A percentile compares a stretch with the other conserved stretches of the same genome.
Conservation (phyloP, 2,329 filamentous ascomycete genomes). For the Parastagonospora avenae region DNA sequence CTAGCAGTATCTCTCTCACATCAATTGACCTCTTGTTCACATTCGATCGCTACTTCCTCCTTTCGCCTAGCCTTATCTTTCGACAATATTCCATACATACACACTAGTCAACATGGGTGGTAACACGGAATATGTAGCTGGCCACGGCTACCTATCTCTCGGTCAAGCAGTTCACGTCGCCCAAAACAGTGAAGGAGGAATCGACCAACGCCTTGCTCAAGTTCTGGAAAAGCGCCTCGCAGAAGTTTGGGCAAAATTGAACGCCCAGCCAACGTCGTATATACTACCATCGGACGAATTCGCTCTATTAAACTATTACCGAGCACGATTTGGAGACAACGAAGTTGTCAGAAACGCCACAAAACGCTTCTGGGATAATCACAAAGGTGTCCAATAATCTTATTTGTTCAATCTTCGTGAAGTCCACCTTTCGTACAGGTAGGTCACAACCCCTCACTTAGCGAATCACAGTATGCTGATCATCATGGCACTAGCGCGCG, state of each 20-base stretch:
- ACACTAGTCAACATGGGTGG: conserved; percentile 46
- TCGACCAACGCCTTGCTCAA: conserved; percentile 65
- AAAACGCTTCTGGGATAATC: conserved; percentile 62
- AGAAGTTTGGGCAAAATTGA: conserved; percentile 71
- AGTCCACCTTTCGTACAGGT: conserved; percentile 1
- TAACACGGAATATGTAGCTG: conserved; percentile 47
- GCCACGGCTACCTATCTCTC: conserved; percentile 56
- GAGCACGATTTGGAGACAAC: conserved; percentile 65
- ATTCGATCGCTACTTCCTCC: conserved; percentile 22
- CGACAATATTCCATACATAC: conserved; percentile 30
- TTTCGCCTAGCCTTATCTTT: conserved; percentile 30
- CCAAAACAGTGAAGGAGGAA: conserved; percentile 71
- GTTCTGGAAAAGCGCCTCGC: conserved; percentile 66
- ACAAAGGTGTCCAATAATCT: conserved; percentile 37
- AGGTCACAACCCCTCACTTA: neutral
- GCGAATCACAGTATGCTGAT: neutral
- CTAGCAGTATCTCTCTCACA: conserved; percentile 7
- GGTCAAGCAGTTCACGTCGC: conserved; percentile 75
- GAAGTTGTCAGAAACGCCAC: conserved; percentile 58
- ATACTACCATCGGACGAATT: conserved; percentile 79
- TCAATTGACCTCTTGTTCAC: conserved; percentile 11
- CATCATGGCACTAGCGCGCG: neutral
- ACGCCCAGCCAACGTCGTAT: conserved; percentile 69
- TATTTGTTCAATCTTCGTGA: neutral
- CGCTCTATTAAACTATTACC: conserved; percentile 84